Percentiles rank a stretch among this genome's conserved stretches.
Evolutionary conservation across 2,329 filamentous ascomycete species (phyloP).

Genomic region (Ilyonectria robusta): DNA sequence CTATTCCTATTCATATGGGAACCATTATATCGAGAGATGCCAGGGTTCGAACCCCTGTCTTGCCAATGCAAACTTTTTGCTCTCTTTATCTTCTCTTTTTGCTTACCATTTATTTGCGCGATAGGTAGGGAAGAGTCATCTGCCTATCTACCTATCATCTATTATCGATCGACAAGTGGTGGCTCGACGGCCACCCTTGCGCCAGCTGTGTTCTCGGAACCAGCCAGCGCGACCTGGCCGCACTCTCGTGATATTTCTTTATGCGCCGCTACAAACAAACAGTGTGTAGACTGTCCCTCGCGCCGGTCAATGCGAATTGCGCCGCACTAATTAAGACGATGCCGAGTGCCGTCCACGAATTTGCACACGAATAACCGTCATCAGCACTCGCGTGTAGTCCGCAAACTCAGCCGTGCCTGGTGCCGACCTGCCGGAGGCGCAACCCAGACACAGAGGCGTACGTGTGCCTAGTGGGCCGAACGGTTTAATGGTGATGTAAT

Average conservation of each 20-base stretch:
- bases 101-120: no score
- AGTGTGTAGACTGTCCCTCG: not conserved
- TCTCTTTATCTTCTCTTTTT: no score
- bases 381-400: not conserved
- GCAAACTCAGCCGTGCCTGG: not conserved
- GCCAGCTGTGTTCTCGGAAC: not conserved
- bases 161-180: not conserved
- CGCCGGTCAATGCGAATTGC: not conserved
- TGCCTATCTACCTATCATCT: no score
- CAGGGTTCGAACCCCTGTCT: no score
- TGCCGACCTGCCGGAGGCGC: conserved; percentile 23
- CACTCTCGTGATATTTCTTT: conserved; percentile 8
- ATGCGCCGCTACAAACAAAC: not conserved
- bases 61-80: no score
- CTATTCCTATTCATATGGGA: no score
- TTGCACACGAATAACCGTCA: conserved; percentile 1
- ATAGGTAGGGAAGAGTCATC: no score
- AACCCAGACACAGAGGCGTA: conserved; percentile 8
- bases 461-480: conserved; percentile 20
- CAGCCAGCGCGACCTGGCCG: conserved; percentile 9
- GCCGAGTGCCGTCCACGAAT: conserved; percentile 18
- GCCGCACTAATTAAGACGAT: not conserved
- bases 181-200: conserved; percentile 4
- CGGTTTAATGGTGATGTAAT: conserved; percentile 4
- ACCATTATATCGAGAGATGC: no score